Conservation (phyloP, 2,329 filamentous ascomycete genomes). For the Aspergillus vadensis region DNA sequence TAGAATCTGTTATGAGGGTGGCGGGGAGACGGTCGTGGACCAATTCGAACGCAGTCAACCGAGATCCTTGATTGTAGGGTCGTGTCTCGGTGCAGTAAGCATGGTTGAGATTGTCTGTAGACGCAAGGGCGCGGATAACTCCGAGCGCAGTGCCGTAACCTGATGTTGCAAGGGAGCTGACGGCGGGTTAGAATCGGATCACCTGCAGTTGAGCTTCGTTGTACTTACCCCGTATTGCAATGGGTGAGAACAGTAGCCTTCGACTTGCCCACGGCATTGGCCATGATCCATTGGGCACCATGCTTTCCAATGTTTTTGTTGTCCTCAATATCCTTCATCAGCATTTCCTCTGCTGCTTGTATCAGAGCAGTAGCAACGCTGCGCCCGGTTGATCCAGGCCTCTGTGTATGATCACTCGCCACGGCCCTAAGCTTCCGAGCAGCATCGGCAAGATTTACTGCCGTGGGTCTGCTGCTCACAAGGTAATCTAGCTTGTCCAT, state of each 20-base stretch:
- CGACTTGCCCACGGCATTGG: constrained; percentile 56
- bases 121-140: constrained; percentile 81
- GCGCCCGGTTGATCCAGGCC: constrained; percentile 37
- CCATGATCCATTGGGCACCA: constrained; percentile 80
- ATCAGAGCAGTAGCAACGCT: constrained; percentile 72
- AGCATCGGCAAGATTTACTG: constrained; percentile 91
- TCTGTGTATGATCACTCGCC: constrained; percentile 52
- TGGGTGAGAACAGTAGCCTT: constrained; percentile 87
- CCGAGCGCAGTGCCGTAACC: constrained; percentile 97
- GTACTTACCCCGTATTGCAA: constrained; percentile 84
- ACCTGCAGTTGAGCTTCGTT: not conserved
- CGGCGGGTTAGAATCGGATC: constrained; percentile 1
- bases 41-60: constrained; percentile 94
- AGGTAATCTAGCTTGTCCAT: constrained; percentile 79
- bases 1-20: constrained; percentile 92
- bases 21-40: constrained; percentile 89
- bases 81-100: constrained; percentile 97
- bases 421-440: constrained; percentile 74
- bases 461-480: constrained; percentile 85
- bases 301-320: constrained; percentile 82
- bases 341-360: constrained; percentile 78
- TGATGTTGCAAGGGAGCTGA: constrained; percentile 84
- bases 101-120: constrained; percentile 67
- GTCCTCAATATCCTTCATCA: constrained; percentile 81
- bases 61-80: constrained; percentile 96